phyloP scores from a whole-genome alignment of 1,139 yeast genomes.

The Magnusiomyces sp. region DNA sequence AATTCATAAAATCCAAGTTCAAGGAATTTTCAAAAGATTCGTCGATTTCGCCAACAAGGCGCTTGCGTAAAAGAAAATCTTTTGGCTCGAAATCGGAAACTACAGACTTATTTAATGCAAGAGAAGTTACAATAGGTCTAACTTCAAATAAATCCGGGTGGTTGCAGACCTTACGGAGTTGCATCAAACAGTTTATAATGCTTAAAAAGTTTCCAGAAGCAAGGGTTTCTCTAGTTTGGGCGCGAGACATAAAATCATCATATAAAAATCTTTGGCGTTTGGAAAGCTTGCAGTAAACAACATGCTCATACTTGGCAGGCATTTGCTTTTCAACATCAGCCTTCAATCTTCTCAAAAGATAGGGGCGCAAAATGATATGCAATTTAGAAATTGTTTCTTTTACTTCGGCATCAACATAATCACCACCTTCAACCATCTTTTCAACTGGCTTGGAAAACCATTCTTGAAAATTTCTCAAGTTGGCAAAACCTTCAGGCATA shows the following conservation, averaged over 20 bases:
- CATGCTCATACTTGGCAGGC: slow-evolving; percentile 97
- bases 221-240: slow-evolving; percentile 87
- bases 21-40: slow-evolving; percentile 29
- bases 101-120: slow-evolving; percentile 63
- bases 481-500: slow-evolving; percentile 96
- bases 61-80: slow-evolving; percentile 39
- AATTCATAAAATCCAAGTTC: slow-evolving; percentile 52
- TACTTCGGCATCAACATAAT: slow-evolving; percentile 57
- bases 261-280: slow-evolving; percentile 86
- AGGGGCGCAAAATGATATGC: slow-evolving; percentile 91
- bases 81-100: slow-evolving; percentile 41
- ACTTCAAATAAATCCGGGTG: slow-evolving; percentile 97
- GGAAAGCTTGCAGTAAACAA: slow-evolving; percentile 83
- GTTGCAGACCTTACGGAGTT: slow-evolving; percentile 90
- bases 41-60: slow-evolving; percentile 24
- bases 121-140: slow-evolving; percentile 86
- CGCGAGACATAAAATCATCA: slow-evolving; percentile 96
- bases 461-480: slow-evolving; percentile 88
- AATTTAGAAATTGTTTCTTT: slow-evolving; percentile 76
- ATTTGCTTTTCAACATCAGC: slow-evolving; percentile 97
- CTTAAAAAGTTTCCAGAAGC: slow-evolving; percentile 93
- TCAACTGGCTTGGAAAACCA: slow-evolving; percentile 99
- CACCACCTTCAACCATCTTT: slow-evolving; percentile 71
- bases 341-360: slow-evolving; percentile 79
- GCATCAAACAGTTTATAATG: slow-evolving; percentile 96